Evolutionary conservation across 1,284 basidiomycete species (phyloP).

Genomic region (Fomitiporia mediterranea): DNA sequence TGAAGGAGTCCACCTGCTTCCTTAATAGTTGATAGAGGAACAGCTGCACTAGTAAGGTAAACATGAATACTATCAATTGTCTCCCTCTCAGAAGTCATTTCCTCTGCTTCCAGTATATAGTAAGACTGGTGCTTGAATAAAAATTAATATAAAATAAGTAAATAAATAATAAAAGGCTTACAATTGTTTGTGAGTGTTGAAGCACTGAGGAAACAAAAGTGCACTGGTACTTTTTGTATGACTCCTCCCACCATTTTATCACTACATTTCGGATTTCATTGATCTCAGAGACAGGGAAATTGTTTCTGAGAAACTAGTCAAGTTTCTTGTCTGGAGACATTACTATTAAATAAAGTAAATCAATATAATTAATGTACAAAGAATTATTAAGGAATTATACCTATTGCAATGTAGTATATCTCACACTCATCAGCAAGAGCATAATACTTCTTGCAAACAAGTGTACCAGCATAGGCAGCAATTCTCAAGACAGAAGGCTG

Average conservation of each 20-base stretch:
- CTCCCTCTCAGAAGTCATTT: neutral
- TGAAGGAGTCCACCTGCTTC: no score
- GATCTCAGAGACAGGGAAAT: neutral
- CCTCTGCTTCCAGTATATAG: neutral
- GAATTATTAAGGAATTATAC: slow-evolving; percentile 17
- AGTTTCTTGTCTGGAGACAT: neutral
- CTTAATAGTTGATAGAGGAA: neutral
- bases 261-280: neutral
- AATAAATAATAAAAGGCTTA: neutral
- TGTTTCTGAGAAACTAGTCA: no score
- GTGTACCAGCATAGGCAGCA: slow-evolving; percentile 9
- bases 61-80: no score
- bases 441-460: no score
- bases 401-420: slow-evolving; percentile 26
- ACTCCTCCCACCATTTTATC: no score
- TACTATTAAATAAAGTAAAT: neutral
- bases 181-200: neutral
- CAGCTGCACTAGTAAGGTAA: neutral
- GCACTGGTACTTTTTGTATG: neutral
- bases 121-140: neutral
- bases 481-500: no score
- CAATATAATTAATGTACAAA: neutral
- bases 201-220: neutral
- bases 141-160: neutral
- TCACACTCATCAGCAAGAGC: slow-evolving; percentile 21